These are phyloP conservation scores for Amanita muscaria DNA, from an alignment of 768 basidiomycete genomes.

Conservation along the genomic window DNA sequence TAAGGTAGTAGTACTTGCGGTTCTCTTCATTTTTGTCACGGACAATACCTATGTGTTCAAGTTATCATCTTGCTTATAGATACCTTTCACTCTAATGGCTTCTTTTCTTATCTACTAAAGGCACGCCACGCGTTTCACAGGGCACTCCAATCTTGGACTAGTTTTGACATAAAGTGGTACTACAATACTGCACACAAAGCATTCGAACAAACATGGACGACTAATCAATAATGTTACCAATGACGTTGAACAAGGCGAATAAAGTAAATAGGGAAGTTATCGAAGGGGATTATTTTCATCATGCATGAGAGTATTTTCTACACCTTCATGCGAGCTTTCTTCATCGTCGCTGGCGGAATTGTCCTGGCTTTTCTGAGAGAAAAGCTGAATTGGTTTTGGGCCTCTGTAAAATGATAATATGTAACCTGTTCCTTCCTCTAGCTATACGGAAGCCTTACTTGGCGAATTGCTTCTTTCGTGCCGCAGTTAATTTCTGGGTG, in stretches of 20 bases:
- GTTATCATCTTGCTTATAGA: too few species aligned
- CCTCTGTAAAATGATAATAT: constrained; percentile 32
- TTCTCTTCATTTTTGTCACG: constrained; percentile 1
- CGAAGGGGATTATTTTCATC: constrained; percentile 74
- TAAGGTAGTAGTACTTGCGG: constrained; percentile 24
- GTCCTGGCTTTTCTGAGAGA: constrained; percentile 38
- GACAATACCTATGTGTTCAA: too few species aligned
- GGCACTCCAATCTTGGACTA: not conserved
- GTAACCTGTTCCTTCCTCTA: constrained; percentile 2
- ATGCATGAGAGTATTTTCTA: constrained; percentile 23
- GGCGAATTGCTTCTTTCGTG: constrained; percentile 87
- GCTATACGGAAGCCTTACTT: constrained; percentile 49
- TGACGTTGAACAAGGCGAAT: not conserved
- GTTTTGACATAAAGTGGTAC: too few species aligned
- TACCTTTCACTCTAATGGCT: too few species aligned
- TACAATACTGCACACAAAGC: not conserved
- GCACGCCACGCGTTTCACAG: too few species aligned
- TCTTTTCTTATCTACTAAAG: too few species aligned
- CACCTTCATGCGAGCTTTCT: constrained; percentile 24
- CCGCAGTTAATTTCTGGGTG: constrained; percentile 84
- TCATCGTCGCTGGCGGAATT: constrained; percentile 31
- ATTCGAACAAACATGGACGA: not conserved
- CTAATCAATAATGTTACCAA: not conserved
- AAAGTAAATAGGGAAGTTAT: too few species aligned
- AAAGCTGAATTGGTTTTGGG: constrained; percentile 54